A percentile compares a stretch with the other conserved stretches of the same genome.
phyloP scores from a whole-genome alignment of 2,329 filamentous ascomycete species.

The Furcasterigmium sp. region DNA sequence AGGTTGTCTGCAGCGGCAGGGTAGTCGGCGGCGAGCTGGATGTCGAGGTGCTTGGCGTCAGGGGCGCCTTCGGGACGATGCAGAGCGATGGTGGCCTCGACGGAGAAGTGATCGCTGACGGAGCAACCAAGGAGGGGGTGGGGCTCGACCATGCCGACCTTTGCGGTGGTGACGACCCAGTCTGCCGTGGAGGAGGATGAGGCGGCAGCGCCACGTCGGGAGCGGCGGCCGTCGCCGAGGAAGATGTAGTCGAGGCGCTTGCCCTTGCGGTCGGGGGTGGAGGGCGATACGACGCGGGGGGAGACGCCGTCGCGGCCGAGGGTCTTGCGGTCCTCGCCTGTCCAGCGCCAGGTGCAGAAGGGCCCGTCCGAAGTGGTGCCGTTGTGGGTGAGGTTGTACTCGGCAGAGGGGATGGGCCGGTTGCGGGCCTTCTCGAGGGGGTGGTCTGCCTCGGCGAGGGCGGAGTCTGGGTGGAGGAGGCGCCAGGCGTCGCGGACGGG shows the following conservation, averaged over 20 bases:
- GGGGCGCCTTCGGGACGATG: conserved; percentile 24
- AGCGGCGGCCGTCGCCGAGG: conserved; percentile 47
- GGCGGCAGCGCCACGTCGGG: conserved; percentile 19
- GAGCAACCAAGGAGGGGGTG: conserved; percentile 80
- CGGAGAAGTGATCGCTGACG: conserved; percentile 90
- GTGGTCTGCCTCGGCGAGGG: conserved; percentile 68
- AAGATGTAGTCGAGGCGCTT: conserved; percentile 96
- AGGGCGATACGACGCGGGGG: conserved; percentile 54
- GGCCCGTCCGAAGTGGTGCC: conserved; percentile 82
- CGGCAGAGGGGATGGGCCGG: conserved; percentile 65
- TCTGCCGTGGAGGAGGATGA: conserved; percentile 23
- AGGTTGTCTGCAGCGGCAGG: conserved; percentile 12
- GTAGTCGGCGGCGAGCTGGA: conserved; percentile 22
- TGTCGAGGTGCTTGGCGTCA: conserved; percentile 14
- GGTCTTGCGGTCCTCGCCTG: conserved; percentile 61
- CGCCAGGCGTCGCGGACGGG: conserved; percentile 82
- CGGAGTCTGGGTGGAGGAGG: conserved; percentile 75
- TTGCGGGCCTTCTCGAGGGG: conserved; percentile 61
- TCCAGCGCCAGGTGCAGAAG: conserved; percentile 93
- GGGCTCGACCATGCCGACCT: conserved; percentile 74
- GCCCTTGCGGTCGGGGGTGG: conserved; percentile 65
- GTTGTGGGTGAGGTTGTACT: conserved; percentile 73
- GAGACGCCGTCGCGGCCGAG: conserved; percentile 43
- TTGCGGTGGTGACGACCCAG: conserved; percentile 68
- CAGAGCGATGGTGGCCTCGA: conserved; percentile 69